phyloP scores from a whole-genome alignment of 768 basidiomycete genomes.

The Russula emetica region DNA sequence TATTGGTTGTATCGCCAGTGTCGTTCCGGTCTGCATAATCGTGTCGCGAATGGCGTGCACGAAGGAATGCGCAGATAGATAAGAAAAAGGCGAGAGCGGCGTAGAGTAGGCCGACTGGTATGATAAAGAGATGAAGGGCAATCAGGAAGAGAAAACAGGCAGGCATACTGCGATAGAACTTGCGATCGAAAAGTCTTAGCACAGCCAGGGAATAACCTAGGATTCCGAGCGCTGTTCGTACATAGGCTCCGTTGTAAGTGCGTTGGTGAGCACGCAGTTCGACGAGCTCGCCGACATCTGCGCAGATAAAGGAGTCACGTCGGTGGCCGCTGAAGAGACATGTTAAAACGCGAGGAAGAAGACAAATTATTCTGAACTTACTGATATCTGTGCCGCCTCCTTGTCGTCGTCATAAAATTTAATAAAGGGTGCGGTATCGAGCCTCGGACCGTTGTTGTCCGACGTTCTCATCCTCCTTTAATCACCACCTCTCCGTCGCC shows the following conservation, averaged over 20 bases:
- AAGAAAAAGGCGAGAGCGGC: constrained; percentile 58
- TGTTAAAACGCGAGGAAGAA: not conserved
- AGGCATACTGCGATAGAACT: constrained; percentile 67
- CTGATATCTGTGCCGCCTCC: constrained; percentile 14
- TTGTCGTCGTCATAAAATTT: not conserved
- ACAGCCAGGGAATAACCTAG: constrained; percentile 72
- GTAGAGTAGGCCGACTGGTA: constrained; percentile 56
- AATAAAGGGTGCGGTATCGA: not conserved
- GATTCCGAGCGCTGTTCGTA: constrained; percentile 66
- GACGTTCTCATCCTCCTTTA: not conserved
- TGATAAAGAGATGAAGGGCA: too few relatives aligned
- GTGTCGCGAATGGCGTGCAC: constrained; percentile 62
- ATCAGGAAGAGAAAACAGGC: not conserved
- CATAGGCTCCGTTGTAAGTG: constrained; percentile 81
- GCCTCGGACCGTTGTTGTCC: not conserved
- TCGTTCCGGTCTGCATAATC: constrained; percentile 62
- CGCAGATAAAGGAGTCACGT: constrained; percentile 34
- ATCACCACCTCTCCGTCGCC: not conserved
- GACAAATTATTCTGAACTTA: not conserved
- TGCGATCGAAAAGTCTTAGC: constrained; percentile 69
- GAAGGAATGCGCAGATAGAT: constrained; percentile 52
- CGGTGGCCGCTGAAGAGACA: constrained; percentile 33
- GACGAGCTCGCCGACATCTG: constrained; percentile 41
- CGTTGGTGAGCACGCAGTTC: constrained; percentile 77
- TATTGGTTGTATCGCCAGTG: constrained; percentile 23